These are phyloP conservation scores for Wilhelminamyces savonicus DNA, from an alignment of 805 yeast genomes.

Conservation along the genomic window DNA sequence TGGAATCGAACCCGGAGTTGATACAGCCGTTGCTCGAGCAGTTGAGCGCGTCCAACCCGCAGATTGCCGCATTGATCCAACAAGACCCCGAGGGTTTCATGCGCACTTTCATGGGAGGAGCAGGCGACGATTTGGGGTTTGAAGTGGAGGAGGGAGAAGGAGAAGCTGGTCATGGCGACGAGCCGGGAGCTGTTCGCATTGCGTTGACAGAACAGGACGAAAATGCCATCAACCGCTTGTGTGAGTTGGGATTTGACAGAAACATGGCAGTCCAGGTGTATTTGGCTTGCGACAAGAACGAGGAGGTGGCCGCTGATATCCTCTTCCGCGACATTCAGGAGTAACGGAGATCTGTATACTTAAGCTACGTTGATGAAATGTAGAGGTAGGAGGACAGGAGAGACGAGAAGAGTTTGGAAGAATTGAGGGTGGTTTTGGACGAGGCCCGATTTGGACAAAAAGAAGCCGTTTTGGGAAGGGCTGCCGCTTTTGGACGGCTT, in stretches of 20 bases:
- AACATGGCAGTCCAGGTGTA: slow-evolving; percentile 85
- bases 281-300: slow-evolving; percentile 97
- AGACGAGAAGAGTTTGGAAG: background rate
- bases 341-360: background rate
- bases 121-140: slow-evolving; percentile 44
- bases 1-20: slow-evolving; percentile 83
- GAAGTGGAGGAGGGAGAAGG: slow-evolving; percentile 32
- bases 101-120: slow-evolving; percentile 61
- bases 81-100: slow-evolving; percentile 87
- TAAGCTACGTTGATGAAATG: too few relatives aligned
- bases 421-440: too few relatives aligned
- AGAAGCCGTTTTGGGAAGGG: too few relatives aligned
- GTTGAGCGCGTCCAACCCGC: slow-evolving; percentile 76
- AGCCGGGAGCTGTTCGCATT: slow-evolving; percentile 38
- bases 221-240: slow-evolving; percentile 81
- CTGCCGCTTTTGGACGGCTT: too few relatives aligned
- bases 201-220: slow-evolving; percentile 76
- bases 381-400: background rate
- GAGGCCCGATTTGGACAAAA: too few relatives aligned
- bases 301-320: slow-evolving; percentile 92
- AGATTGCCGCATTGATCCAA: slow-evolving; percentile 72
- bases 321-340: slow-evolving; percentile 56
- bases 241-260: slow-evolving; percentile 91
- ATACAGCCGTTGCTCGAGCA: slow-evolving; percentile 80
- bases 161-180: slow-evolving; percentile 20